Base-by-base conservation (phyloP, 495 filamentous ascomycete genomes). In the Daldinia decipiens region DNA sequence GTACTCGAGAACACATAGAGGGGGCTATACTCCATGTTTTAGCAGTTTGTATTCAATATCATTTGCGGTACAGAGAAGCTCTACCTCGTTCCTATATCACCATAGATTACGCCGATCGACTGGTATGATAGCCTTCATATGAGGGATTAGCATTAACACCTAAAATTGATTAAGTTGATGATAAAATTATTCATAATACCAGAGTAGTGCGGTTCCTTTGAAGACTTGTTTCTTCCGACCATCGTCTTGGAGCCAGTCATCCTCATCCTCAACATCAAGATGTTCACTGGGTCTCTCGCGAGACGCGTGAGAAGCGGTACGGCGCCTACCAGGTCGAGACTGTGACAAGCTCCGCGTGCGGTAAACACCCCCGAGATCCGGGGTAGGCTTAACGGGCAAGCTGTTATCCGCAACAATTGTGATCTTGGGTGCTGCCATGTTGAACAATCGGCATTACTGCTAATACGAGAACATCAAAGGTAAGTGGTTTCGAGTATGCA, bases 1-100 rank as follows among this genome's bases (percentile, higher is more conserved):
- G 90, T 92, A 13, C 90, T 91, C 19, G 89, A 92, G 70, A 76
- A 92, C 58, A 91, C 90, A 65, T 92, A 92, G 29, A 92, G 85
- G 9, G 91, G 91, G 62, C 86, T 76, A 38, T n/a, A 43, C 58
- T 66, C 51, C 5, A 17, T 47, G 29, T 21, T 7, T 63, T 15
- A 60, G 53, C 24, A 15, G 7, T 21, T 39, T 34, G 24, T 8
- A 24, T 11, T 4, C 11, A 4, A 5, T 21, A 26, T 59, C 0
- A 21, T 26, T 36, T 15, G 34, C 19, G 24, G 13, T 31, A 9
- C 0, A n/a, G 6, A 15, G 17, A 34, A 53, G 0, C 1, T 62
- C 62, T 52, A 76, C 79, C 79, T 90, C 12, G 91, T 92, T 39
- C 91, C 91, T 67, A 92, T 93, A 66, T 93, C 91, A 7, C 91